These are phyloP conservation scores for Fusarium beomiforme DNA, from an alignment of 2,329 filamentous ascomycete species.

Conservation along the genomic window DNA sequence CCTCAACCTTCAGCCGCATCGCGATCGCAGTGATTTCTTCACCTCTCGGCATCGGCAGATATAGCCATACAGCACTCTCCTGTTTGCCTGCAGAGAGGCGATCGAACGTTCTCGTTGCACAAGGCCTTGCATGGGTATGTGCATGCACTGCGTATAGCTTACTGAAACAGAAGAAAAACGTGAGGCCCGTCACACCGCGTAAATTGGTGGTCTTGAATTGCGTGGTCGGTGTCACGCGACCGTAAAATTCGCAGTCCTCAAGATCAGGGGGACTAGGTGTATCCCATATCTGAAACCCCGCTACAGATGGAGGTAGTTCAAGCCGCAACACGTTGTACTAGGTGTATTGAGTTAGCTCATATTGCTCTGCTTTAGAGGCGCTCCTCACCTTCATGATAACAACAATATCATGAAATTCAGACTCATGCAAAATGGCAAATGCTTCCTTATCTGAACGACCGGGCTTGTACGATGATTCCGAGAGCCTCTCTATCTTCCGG, in stretches of 20 bases:
- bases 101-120: not conserved
- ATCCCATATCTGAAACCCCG: slow-evolving; percentile 14
- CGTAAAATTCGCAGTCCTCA: slow-evolving; percentile 4
- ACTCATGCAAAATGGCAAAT: not conserved
- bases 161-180: slow-evolving; percentile 17
- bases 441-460: not conserved
- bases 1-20: not conserved
- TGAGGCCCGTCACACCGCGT: slow-evolving; percentile 9
- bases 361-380: too few species aligned
- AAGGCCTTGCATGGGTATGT: not conserved
- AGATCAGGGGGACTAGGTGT: slow-evolving; percentile 5
- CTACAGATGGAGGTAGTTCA: not conserved
- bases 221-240: slow-evolving; percentile 3
- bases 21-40: slow-evolving; percentile 6
- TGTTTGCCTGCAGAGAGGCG: not conserved
- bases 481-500: not conserved
- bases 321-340: slow-evolving; percentile 10
- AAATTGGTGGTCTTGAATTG: slow-evolving; percentile 14
- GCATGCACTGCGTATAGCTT: slow-evolving; percentile 19
- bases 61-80: not conserved
- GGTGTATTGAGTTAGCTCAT: not conserved
- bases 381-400: not conserved
- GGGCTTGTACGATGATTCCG: not conserved
- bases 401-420: not conserved
- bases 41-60: slow-evolving; percentile 1